phyloP scores from a whole-genome alignment of 345 rosid genomes.

The Xanthoceras sorbifolium region DNA sequence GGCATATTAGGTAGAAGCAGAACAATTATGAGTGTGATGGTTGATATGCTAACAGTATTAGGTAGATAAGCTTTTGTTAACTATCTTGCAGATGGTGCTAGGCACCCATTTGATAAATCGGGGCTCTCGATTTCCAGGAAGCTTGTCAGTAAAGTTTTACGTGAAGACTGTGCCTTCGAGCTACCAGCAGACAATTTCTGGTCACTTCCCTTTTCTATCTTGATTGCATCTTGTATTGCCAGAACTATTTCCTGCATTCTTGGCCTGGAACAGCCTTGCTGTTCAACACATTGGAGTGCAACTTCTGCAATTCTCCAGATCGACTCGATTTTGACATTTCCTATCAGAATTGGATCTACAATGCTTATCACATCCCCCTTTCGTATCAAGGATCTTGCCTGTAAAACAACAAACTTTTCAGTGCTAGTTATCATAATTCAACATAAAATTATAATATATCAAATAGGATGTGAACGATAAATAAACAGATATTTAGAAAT shows the following conservation, averaged over 20 bases:
- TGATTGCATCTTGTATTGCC: constrained; percentile 84
- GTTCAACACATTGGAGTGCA: constrained; percentile 86
- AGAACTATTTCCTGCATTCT: constrained; percentile 84
- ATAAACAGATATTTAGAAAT: too few species aligned
- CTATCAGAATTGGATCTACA: constrained; percentile 60
- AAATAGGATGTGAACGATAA: neutral
- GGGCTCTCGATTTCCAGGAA: constrained; percentile 92
- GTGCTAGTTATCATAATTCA: neutral
- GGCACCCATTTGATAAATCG: constrained; percentile 66
- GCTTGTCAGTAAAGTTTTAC: constrained; percentile 84
- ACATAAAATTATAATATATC: neutral
- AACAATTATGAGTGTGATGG: neutral
- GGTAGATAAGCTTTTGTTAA: neutral
- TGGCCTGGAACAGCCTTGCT: constrained; percentile 64
- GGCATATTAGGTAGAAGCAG: neutral
- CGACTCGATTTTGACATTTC: constrained; percentile 73
- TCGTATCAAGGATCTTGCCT: constrained; percentile 86
- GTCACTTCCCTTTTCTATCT: constrained; percentile 63
- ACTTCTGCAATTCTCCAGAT: constrained; percentile 91
- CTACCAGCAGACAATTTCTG: constrained; percentile 41
- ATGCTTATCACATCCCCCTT: constrained; percentile 81
- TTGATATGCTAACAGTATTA: neutral
- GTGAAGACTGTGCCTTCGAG: constrained; percentile 69
- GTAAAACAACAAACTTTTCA: constrained; percentile 11
- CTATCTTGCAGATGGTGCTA: constrained; percentile 80